A percentile compares a stretch with the other conserved stretches of the same genome.
Conservation (phyloP, 208 protist species). For the Acanthamoeba castellanii region DNA sequence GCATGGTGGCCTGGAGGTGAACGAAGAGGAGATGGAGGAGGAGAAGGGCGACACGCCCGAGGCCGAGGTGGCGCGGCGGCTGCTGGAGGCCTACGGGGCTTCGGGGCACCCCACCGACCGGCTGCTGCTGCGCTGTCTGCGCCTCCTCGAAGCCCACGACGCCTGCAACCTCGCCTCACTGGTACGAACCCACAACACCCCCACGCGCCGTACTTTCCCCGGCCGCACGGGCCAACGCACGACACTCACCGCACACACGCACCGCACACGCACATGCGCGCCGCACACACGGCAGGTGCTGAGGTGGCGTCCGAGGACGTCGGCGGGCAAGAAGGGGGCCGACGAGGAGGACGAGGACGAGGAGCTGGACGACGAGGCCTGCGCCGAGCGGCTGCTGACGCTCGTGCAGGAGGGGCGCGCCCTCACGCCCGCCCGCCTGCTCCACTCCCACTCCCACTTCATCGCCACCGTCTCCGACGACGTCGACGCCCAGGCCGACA, state of each 20-base stretch:
- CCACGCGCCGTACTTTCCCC: no score
- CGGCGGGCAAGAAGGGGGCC: not conserved
- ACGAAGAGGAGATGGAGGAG: no score
- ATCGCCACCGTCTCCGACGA: not conserved
- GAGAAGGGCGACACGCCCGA: no score
- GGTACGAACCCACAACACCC: not conserved
- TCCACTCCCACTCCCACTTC: not conserved
- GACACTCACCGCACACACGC: not conserved
- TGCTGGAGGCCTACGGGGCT: not conserved
- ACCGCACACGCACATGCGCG: not conserved
- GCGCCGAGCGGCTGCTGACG: not conserved
- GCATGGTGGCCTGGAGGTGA: no score
- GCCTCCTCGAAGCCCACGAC: not conserved
- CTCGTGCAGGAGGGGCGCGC: conserved; percentile 3
- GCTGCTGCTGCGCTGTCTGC: not conserved
- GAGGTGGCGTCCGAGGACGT: not conserved
- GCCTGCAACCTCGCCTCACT: not conserved
- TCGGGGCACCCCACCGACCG: not conserved
- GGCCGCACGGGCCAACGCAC: not conserved
- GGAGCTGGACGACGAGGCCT: not conserved
- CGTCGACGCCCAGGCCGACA: not conserved
- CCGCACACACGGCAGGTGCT: not conserved
- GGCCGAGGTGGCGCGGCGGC: not conserved
- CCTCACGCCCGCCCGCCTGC: not conserved
- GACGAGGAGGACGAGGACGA: not conserved